Conservation (phyloP, 371 early-diverging fungal genomes). For the Mortierella sp. region DNA sequence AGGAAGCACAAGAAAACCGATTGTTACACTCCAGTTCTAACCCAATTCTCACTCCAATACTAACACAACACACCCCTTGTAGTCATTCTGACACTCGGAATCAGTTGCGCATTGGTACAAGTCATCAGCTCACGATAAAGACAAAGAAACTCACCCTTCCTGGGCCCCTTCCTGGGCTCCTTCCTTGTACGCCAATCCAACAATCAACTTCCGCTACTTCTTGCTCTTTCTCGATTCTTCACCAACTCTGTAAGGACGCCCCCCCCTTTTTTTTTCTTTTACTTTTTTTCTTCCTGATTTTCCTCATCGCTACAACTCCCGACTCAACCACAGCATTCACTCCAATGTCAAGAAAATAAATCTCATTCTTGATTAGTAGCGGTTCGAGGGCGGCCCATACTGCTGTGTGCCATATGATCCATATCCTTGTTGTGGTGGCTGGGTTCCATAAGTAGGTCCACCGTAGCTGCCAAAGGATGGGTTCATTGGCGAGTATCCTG, state of each 20-base stretch:
- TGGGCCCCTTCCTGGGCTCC: background rate
- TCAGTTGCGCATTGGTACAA: constrained; percentile 7
- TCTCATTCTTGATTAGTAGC: constrained; percentile 31
- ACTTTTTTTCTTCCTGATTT: background rate
- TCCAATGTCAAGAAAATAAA: background rate
- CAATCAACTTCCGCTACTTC: background rate
- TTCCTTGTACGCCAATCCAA: background rate
- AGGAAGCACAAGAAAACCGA: constrained; percentile 4
- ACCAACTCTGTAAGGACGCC: background rate
- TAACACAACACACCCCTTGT: constrained; percentile 9
- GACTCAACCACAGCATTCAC: background rate
- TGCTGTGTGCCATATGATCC: constrained; percentile 55
- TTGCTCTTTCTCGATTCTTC: constrained; percentile 4
- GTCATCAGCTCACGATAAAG: constrained; percentile 1
- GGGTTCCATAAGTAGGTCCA: constrained; percentile 47
- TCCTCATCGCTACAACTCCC: background rate
- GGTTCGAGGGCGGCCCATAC: constrained; percentile 48
- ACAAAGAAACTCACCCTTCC: constrained; percentile 10
- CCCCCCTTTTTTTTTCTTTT: constrained; percentile 2
- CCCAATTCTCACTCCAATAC: background rate
- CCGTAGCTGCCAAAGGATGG: constrained; percentile 53
- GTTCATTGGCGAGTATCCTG: constrained; percentile 52
- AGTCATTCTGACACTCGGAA: constrained; percentile 8
- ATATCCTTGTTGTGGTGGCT: constrained; percentile 54
- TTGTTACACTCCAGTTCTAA: constrained; percentile 8